Evolutionary conservation across 257 asterid species (phyloP), one percentile per base, ranked within the genome.

Genomic region (Scutellaria barbata): DNA sequence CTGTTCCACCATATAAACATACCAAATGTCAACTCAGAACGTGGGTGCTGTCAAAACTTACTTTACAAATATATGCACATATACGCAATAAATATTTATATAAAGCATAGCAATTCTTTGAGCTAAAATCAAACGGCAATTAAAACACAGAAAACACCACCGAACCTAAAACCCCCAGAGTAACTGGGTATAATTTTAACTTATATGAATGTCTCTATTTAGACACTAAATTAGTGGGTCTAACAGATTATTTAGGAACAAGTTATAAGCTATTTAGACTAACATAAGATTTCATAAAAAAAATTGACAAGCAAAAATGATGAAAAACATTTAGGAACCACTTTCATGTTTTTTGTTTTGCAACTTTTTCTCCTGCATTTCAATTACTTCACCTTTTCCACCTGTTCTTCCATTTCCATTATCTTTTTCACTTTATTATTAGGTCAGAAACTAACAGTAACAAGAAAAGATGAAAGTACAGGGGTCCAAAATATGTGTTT

Each of bases 1-100:
- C 98, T 92, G 85, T 71, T 72, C 43, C 43, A 60, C 37, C 69
- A 80, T 39, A 59, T 18, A 43, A 69, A 50, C 55, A 68, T 16
- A 48, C 33, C 68, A 73, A 74, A 18, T 16, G 30, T 11, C 57
- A 78, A 35, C 41, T 25, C n/a, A 43, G 59, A 6, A 35, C 35
- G 30, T 13, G 18, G 30, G 54, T 10, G 46, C 66, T 33, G 46
- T 37, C 22, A 50, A 47, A 55, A 35, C 47, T 40, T 39, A 59
- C 55, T 9, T 20, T 12, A 41, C 62, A 57, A 43, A 42, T 51
- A 60, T n/a, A 53, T 5, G 13, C 46, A 58, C 14, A 17, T 55
- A 63, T 66, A 22, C 14, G 51, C 56, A 48, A 20, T 16, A 47
- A 6, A 45, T 35, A 39, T 43, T 61, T 42, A 8, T 5, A 10